These are phyloP conservation scores for Biscogniauxia sp. DNA, from an alignment of 2,329 filamentous ascomycete genomes.

Conservation along the genomic window DNA sequence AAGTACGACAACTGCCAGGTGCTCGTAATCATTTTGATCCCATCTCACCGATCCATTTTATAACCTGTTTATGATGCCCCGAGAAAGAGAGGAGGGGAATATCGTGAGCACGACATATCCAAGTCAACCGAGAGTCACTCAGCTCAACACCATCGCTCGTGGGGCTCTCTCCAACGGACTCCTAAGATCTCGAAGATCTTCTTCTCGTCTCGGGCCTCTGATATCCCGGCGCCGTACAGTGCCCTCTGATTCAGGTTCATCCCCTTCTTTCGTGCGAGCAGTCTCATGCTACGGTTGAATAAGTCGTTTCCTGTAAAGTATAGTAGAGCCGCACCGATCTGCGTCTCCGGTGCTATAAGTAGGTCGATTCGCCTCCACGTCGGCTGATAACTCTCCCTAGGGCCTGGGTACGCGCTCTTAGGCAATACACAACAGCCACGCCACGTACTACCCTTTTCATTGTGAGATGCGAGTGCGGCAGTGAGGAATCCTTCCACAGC, in stretches of 20 bases:
- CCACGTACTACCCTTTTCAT: slow-evolving; percentile 72
- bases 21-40: neutral
- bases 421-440: slow-evolving; percentile 80
- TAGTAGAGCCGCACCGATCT: slow-evolving; percentile 82
- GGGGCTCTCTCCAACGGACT: slow-evolving; percentile 79
- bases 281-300: slow-evolving; percentile 82
- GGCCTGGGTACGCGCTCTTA: slow-evolving; percentile 24
- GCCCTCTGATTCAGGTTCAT: slow-evolving; percentile 86
- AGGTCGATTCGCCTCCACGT: slow-evolving; percentile 83
- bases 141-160: slow-evolving; percentile 69
- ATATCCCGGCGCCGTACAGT: slow-evolving; percentile 68
- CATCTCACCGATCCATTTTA: neutral
- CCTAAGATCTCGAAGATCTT: slow-evolving; percentile 78
- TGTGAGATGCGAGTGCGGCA: slow-evolving; percentile 61
- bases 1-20: neutral
- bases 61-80: neutral
- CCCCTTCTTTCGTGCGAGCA: slow-evolving; percentile 75
- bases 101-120: neutral
- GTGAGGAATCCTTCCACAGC: slow-evolving; percentile 65
- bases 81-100: neutral
- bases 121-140: slow-evolving; percentile 1
- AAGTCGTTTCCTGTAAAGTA: slow-evolving; percentile 97
- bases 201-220: slow-evolving; percentile 72
- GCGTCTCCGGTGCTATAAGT: slow-evolving; percentile 73
- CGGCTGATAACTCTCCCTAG: slow-evolving; percentile 32